Conservation (phyloP, 257 asterid genomes). For the Nicotiana tabacum region DNA sequence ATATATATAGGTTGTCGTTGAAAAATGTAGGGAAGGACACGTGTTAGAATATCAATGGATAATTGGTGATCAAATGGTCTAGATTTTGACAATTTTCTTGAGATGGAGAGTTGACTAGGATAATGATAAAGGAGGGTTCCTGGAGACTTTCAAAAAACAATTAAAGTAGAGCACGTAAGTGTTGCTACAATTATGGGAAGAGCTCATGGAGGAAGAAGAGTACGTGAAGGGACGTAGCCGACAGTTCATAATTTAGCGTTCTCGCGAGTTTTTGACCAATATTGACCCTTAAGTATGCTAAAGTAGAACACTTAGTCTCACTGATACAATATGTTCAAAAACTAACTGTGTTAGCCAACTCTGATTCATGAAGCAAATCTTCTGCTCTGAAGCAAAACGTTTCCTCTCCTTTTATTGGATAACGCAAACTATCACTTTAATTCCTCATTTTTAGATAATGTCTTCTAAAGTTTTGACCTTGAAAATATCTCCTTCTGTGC, state of each 20-base stretch:
- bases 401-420: too few relatives aligned
- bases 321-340: too few relatives aligned
- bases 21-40: constrained; percentile 18
- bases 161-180: constrained; percentile 20
- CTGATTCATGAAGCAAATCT: too few relatives aligned
- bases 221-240: constrained; percentile 48
- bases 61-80: not conserved
- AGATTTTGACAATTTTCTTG: constrained; percentile 15
- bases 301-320: too few relatives aligned
- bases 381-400: too few relatives aligned
- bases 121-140: constrained; percentile 18
- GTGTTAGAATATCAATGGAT: constrained; percentile 22
- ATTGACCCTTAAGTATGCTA: too few relatives aligned
- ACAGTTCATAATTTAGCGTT: constrained; percentile 23
- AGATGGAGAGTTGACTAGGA: constrained; percentile 3
- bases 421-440: too few relatives aligned
- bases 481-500: too few relatives aligned
- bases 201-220: constrained; percentile 12
- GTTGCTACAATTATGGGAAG: constrained; percentile 16
- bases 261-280: too few relatives aligned
- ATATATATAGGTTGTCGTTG: constrained; percentile 14
- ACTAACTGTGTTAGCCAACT: too few relatives aligned
- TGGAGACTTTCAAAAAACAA: constrained; percentile 8
- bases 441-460: too few relatives aligned
- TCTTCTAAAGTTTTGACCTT: too few relatives aligned